These are phyloP conservation scores for Entomortierella chlamydospora DNA, from an alignment of 192 early-diverging fungal species.

Conservation along the genomic window DNA sequence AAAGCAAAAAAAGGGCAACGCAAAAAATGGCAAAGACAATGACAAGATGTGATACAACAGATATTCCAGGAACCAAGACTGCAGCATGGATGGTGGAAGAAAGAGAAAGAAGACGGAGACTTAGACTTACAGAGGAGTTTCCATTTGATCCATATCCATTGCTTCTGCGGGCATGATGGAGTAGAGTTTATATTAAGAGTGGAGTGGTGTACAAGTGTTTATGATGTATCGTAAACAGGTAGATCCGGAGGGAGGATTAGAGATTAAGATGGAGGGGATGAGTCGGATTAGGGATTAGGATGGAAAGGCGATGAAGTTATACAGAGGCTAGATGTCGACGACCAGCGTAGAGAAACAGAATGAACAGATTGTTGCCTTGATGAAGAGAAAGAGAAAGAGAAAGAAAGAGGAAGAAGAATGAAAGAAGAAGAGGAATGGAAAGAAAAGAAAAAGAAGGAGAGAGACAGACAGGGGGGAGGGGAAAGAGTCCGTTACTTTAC, in stretches of 20 bases:
- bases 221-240: too few species aligned
- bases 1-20: not conserved
- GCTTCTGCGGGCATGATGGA: slow-evolving; percentile 51
- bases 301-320: not conserved
- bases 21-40: too few species aligned
- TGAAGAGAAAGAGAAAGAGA: not conserved
- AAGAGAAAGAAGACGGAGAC: too few species aligned
- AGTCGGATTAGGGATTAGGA: too few species aligned
- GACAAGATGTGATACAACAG: too few species aligned
- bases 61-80: not conserved
- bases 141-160: slow-evolving; percentile 51
- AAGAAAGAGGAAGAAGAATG: not conserved
- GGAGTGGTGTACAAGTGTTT: not conserved
- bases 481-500: too few species aligned
- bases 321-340: too few species aligned
- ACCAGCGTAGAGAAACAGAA: not conserved
- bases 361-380: not conserved
- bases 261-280: not conserved
- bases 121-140: slow-evolving; percentile 50
- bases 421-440: slow-evolving; percentile 2
- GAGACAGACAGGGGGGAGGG: not conserved
- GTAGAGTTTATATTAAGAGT: slow-evolving; percentile 7
- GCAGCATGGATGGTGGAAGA: too few species aligned
- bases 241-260: not conserved
- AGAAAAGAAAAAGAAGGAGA: slow-evolving; percentile 6